These are phyloP conservation scores for Diversispora epigaea DNA, from an alignment of 192 early-diverging fungal species.

Conservation along the genomic window DNA sequence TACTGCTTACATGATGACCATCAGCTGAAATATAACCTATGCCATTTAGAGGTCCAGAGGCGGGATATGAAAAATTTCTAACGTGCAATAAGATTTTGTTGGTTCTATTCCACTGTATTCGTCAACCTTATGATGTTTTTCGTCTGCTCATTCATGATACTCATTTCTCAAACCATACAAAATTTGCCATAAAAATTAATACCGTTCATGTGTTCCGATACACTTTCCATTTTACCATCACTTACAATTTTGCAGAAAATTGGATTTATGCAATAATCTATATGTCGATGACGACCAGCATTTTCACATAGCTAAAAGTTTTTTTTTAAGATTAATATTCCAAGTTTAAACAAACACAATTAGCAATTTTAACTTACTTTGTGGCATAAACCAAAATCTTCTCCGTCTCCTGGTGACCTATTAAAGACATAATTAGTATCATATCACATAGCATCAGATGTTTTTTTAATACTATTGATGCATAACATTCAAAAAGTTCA, in stretches of 20 bases:
- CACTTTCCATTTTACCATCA: constrained; percentile 13
- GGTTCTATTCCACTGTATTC: constrained; percentile 1
- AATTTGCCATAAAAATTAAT: not conserved
- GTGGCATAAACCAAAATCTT: constrained; percentile 36
- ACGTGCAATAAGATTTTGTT: constrained; percentile 16
- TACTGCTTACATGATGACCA: constrained; percentile 28
- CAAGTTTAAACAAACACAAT: not conserved
- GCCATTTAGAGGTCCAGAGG: not conserved
- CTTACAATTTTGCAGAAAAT: constrained; percentile 18
- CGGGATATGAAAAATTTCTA: constrained; percentile 22
- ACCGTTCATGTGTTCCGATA: constrained; percentile 23
- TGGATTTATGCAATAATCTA: constrained; percentile 37
- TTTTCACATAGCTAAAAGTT: constrained; percentile 13
- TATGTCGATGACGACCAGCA: constrained; percentile 37
- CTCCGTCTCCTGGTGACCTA: constrained; percentile 38
- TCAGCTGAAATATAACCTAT: constrained; percentile 32
- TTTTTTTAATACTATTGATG: too few species aligned
- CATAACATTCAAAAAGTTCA: not conserved
- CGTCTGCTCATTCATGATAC: constrained; percentile 33
- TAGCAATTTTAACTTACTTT: constrained; percentile 31
- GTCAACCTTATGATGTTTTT: constrained; percentile 36
- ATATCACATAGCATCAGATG: too few species aligned
- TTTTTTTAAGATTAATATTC: not conserved
- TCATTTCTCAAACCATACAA: too few species aligned
- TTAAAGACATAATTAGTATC: not conserved